Conservation (phyloP, 1,284 basidiomycete genomes). For the Ustilago shanxiensis region DNA sequence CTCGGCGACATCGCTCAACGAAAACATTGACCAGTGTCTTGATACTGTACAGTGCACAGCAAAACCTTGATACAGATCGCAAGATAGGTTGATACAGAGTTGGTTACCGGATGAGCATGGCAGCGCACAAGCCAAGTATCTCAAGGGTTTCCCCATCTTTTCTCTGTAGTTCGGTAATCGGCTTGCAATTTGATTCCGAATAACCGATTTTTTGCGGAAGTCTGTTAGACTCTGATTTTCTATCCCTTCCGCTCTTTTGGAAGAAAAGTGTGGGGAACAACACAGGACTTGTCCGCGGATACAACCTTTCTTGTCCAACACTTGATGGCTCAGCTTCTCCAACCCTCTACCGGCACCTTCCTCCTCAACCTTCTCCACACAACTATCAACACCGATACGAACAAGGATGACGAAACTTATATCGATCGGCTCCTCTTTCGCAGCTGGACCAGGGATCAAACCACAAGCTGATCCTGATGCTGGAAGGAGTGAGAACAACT, state of each 20-base stretch:
- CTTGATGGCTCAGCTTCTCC: neutral
- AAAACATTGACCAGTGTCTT: too few relatives aligned
- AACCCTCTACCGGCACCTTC: neutral
- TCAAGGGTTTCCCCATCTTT: slow-evolving; percentile 8
- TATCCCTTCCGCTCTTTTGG: neutral
- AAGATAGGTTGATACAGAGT: too few relatives aligned
- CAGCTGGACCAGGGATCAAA: slow-evolving; percentile 32
- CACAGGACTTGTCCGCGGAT: neutral
- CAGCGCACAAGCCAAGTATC: slow-evolving; percentile 4
- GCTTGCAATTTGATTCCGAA: slow-evolving; percentile 1
- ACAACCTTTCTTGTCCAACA: neutral
- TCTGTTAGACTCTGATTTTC: neutral
- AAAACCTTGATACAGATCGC: too few relatives aligned
- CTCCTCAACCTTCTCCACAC: neutral
- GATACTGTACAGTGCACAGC: too few relatives aligned
- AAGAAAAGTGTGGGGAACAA: neutral
- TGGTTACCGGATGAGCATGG: too few relatives aligned
- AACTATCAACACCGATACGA: neutral
- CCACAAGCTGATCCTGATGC: slow-evolving; percentile 29
- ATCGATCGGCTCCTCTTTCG: slow-evolving; percentile 32
- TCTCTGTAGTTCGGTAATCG: neutral
- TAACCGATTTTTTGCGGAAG: neutral
- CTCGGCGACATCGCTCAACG: too few relatives aligned
- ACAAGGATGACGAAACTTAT: slow-evolving; percentile 18
- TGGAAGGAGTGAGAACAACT: slow-evolving; percentile 36